Base-by-base conservation (phyloP, 192 early-diverging fungal genomes). In the Backusella morwellensis region DNA sequence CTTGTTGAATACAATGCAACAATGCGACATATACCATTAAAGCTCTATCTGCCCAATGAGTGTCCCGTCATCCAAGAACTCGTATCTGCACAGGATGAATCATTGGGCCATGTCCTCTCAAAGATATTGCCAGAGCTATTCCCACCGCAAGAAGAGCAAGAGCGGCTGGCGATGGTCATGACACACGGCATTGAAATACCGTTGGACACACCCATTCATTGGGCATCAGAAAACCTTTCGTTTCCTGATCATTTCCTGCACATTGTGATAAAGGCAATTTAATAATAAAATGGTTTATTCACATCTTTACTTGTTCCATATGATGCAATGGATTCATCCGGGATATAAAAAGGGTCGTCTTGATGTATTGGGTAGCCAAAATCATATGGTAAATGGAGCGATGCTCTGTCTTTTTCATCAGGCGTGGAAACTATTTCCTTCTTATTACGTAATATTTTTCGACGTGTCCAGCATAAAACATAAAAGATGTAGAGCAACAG, bases 201-300 rank as follows among this genome's bases (percentile, higher is more conserved):
- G n/a, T 82, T 91, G 79, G 91, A 92, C 35, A 91, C 91, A 35
- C 93, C 93, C 0, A 82, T 94, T 29, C 68, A 87, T 41, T 95
- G 93, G 94, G 89, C 94, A 23, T 89, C 90, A 41, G 86, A 90
- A 35, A 92, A 94, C 78, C 82, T 93, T 44, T 89, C 89, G 26
- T 94, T 93, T 80, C 87, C 92, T 6, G 95, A 96, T 83, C 92
- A 91, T 80, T 96, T 96, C 81, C 80, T 96, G 74, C 95, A 96
- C 79, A 80, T 96, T 75, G 93, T 94, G 15, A 78, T 90, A 9
- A 74, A 63, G 26, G 9, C 11, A 23, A 63, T 63, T 14, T 63
- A 63, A 63, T 59, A 29, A 50, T n/a, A 44, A 44, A 14, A 3
- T 3, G 42, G 4, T 50, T 50, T 50, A 50, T 50, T 50, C 0